Evolutionary conservation across 2,329 filamentous ascomycete species (phyloP).

Genomic region (Clarireedia paspali): DNA sequence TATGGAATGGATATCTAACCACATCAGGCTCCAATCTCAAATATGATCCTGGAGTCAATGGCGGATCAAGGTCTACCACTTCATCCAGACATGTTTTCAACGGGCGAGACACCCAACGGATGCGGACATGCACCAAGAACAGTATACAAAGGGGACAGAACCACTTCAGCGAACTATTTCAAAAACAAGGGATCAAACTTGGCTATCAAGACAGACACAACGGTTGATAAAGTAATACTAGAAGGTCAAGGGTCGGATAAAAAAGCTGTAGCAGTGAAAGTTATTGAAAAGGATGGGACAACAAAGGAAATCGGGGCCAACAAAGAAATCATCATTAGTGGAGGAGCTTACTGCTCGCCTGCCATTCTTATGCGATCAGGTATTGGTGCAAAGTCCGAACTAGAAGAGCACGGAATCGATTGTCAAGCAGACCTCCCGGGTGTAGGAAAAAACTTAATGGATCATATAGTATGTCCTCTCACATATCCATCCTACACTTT

Average conservation of each 20-base stretch:
- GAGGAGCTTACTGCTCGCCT: constrained; percentile 40
- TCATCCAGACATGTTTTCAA: constrained; percentile 53
- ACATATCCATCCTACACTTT: background rate
- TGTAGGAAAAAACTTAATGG: constrained; percentile 54
- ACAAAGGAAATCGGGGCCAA: constrained; percentile 32
- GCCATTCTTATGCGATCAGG: constrained; percentile 40
- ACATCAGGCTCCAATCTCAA: constrained; percentile 40
- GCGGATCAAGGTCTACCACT: constrained; percentile 45
- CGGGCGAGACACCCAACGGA: constrained; percentile 42
- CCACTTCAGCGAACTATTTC: constrained; percentile 46
- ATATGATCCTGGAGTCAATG: constrained; percentile 47
- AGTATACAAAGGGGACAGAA: constrained; percentile 43
- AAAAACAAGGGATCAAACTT: constrained; percentile 30
- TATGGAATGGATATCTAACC: background rate
- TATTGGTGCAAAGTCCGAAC: constrained; percentile 35
- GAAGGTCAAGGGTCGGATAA: constrained; percentile 30
- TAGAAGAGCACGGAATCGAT: constrained; percentile 38
- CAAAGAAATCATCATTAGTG: constrained; percentile 42
- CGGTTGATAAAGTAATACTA: constrained; percentile 46
- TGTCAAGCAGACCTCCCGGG: constrained; percentile 50
- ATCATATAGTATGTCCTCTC: constrained; percentile 38
- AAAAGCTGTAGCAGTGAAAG: constrained; percentile 38
- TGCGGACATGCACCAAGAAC: constrained; percentile 49
- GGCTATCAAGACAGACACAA: constrained; percentile 39
- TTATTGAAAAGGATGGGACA: constrained; percentile 36